phyloP scores from a whole-genome alignment of 176 grass and related monocot species.

The Hordeum vulgare region DNA sequence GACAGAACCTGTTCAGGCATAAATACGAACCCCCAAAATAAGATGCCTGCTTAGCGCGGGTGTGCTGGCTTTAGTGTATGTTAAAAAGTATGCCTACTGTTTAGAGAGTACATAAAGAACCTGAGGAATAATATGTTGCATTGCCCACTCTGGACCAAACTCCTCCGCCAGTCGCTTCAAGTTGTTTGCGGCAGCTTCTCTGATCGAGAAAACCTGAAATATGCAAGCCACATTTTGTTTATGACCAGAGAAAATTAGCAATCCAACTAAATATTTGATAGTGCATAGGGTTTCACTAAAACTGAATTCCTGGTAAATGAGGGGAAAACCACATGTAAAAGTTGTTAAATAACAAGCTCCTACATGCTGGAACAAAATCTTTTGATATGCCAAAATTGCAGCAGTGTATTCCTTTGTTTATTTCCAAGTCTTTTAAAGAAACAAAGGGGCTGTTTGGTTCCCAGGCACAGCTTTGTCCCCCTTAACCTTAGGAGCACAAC shows the following conservation, averaged over 20 bases:
- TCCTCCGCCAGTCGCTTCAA: slow-evolving; percentile 93
- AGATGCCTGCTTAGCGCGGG: background rate
- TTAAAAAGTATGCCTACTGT: background rate
- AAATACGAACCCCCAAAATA: background rate
- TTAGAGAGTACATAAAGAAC: slow-evolving; percentile 16
- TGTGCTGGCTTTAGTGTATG: background rate
- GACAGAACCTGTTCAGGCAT: background rate
- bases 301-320: background rate
- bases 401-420: too few relatives aligned
- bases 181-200: slow-evolving; percentile 91
- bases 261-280: background rate
- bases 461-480: background rate
- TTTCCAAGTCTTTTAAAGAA: background rate
- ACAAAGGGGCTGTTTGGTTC: background rate
- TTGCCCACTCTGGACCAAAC: slow-evolving; percentile 91
- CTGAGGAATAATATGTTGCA: slow-evolving; percentile 96
- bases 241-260: background rate
- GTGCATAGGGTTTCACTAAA: background rate
- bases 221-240: background rate
- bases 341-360: background rate
- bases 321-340: background rate
- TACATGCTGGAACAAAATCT: background rate
- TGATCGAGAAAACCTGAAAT: slow-evolving; percentile 86
- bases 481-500: background rate
- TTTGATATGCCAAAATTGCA: background rate